Evolutionary conservation across 306 rosid genomes (phyloP), one percentile per base, ranked within the genome.

Genomic region (Datisca glomerata): DNA sequence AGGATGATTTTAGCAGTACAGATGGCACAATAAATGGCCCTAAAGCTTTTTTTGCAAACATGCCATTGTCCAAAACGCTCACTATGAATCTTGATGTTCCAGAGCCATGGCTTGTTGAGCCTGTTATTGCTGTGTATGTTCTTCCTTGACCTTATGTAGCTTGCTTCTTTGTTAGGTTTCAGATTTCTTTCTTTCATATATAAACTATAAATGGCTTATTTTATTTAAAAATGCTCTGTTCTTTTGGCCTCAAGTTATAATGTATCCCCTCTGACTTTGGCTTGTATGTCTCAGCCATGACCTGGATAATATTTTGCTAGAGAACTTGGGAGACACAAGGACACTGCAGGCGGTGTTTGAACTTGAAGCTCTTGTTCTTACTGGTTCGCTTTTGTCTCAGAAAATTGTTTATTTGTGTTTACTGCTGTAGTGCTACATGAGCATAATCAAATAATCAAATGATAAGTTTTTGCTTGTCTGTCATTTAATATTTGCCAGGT

Each of bases 11-110:
- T 60, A 78, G 94, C 70, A 73, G 44, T 65, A 63, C 56, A 18
- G 93, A 84, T 60, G 57, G 68, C 41, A 48, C 84, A 15, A 49
- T 84, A 56, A 81, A 80, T 68, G 98, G 96, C 25, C 98, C 98
- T 29, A 84, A 89, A 68, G 98, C 98, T 27, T 89, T 84, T 68
- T 89, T 89, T 21, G 78, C 96, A 47, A 89, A 89, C 71, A 89
- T 89, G 96, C 98, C 98, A 41, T 49, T 80, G 65, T 89, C 98
- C 17, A 89, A 89, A 73, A 89, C 98, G 12, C 78, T 89, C 50
- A 89, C 98, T 21, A 89, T 84, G 98, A 84, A 89, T 63, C 96
- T 89, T 61, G 98, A 89, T 68, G 98, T 84, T 63, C 98, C 98
- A 5, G 98, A 89, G 64, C 95, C 98, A 32, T 89, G 98, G 98